Percentiles rank a stretch among this genome's conserved stretches.
Evolutionary conservation across 169 alveolate species (phyloP).

Genomic region (Ichthyophthirius multifiliis): DNA sequence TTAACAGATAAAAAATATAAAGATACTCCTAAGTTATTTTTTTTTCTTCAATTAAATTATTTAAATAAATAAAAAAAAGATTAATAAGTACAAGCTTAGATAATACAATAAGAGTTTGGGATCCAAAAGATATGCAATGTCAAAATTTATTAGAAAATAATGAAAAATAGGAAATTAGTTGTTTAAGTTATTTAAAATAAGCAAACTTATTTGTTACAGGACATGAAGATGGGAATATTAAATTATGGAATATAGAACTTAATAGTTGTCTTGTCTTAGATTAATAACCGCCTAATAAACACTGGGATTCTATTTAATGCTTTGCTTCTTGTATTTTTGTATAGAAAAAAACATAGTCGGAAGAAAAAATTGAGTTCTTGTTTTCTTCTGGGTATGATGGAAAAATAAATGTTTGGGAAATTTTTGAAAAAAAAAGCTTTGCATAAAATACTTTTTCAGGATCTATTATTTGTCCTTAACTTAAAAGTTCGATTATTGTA

Average conservation of each 20-base stretch:
- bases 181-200: constrained; percentile 56
- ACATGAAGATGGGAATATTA: constrained; percentile 64
- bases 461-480: constrained; percentile 55
- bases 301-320: constrained; percentile 53
- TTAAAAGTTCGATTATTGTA: constrained; percentile 46
- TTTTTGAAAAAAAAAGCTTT: constrained; percentile 54
- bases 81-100: constrained; percentile 60
- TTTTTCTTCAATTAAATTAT: background rate
- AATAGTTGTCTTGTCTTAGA: constrained; percentile 48
- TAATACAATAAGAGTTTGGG: constrained; percentile 74
- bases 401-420: constrained; percentile 75
- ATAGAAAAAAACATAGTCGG: constrained; percentile 15
- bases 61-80: background rate
- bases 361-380: constrained; percentile 65
- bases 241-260: constrained; percentile 68
- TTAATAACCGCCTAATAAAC: constrained; percentile 41
- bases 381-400: constrained; percentile 77
- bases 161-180: constrained; percentile 51
- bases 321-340: constrained; percentile 19
- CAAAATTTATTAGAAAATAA: constrained; percentile 47
- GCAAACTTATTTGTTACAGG: constrained; percentile 74
- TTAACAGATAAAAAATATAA: constrained; percentile 27
- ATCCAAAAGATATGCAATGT: constrained; percentile 66
- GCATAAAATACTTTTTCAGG: constrained; percentile 15
- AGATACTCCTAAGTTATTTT: constrained; percentile 50